These are phyloP conservation scores for Pichia membranifaciens DNA, from an alignment of 805 yeast species.

Conservation along the genomic window DNA sequence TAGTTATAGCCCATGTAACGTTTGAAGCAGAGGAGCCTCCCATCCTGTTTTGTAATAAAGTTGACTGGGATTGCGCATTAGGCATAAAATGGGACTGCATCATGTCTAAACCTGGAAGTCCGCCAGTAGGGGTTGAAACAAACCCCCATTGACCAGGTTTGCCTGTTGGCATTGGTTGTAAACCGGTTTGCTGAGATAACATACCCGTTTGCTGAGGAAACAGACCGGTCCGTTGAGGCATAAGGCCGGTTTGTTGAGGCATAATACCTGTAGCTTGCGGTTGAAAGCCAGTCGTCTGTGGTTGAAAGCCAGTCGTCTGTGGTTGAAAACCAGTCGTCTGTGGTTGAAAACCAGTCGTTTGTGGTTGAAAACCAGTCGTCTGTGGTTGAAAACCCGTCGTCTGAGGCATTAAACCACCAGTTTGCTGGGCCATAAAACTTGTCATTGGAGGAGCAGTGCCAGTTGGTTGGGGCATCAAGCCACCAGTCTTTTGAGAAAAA, in stretches of 20 bases:
- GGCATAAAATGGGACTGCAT: constrained; percentile 68
- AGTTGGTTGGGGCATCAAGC: constrained; percentile 46
- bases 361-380: constrained; percentile 12
- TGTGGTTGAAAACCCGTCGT: constrained; percentile 18
- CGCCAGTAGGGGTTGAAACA: constrained; percentile 62
- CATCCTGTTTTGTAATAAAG: constrained; percentile 26
- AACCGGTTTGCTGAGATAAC: constrained; percentile 39
- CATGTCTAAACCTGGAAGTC: constrained; percentile 63
- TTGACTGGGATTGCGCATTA: constrained; percentile 28
- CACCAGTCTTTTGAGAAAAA: constrained; percentile 37
- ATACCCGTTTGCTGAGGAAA: constrained; percentile 18
- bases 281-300: constrained; percentile 42
- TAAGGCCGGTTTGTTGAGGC: constrained; percentile 26
- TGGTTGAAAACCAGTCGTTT: constrained; percentile 21
- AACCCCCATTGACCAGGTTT: constrained; percentile 80
- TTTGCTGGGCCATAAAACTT: constrained; percentile 27
- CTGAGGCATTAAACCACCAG: constrained; percentile 21
- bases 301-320: constrained; percentile 33
- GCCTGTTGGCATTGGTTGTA: constrained; percentile 52
- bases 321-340: constrained; percentile 33
- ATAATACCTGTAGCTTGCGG: constrained; percentile 25
- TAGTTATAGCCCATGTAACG: constrained; percentile 77
- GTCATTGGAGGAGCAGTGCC: constrained; percentile 35
- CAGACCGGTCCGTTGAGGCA: constrained; percentile 22
- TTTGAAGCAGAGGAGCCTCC: constrained; percentile 37